Conservation (phyloP, 108 stramenopile genomes). For the Bacterosira constricta region DNA sequence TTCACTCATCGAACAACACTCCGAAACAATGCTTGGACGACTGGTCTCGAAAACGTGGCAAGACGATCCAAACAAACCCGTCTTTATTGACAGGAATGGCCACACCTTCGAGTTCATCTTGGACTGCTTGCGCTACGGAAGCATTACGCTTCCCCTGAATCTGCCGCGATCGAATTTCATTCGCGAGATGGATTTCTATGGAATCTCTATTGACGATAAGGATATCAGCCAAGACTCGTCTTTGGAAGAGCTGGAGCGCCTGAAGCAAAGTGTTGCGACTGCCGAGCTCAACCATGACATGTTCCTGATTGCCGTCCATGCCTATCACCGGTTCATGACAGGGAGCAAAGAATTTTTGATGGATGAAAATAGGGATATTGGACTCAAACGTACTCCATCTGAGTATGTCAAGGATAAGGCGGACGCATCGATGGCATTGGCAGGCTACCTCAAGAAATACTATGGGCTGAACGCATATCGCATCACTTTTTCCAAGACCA, state of each 20-base stretch:
- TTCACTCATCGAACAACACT: slow-evolving; percentile 1
- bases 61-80: neutral
- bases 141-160: neutral
- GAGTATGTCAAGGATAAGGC: neutral
- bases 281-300: neutral
- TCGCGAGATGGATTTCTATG: neutral
- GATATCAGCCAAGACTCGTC: neutral
- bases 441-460: neutral
- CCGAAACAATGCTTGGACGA: slow-evolving; percentile 13
- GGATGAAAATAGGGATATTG: slow-evolving; percentile 1
- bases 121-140: too few relatives aligned
- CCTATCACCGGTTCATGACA: slow-evolving; percentile 12
- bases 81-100: slow-evolving; percentile 6
- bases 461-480: neutral
- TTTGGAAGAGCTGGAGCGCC: neutral
- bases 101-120: too few relatives aligned
- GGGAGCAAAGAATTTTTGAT: neutral
- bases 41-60: slow-evolving; percentile 21
- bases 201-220: neutral
- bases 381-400: neutral
- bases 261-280: neutral
- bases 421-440: neutral
- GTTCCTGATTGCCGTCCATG: neutral
- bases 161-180: neutral
- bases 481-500: slow-evolving; percentile 2